Conservation (phyloP, 306 rosid species). For the Phaseolus lunatus region DNA sequence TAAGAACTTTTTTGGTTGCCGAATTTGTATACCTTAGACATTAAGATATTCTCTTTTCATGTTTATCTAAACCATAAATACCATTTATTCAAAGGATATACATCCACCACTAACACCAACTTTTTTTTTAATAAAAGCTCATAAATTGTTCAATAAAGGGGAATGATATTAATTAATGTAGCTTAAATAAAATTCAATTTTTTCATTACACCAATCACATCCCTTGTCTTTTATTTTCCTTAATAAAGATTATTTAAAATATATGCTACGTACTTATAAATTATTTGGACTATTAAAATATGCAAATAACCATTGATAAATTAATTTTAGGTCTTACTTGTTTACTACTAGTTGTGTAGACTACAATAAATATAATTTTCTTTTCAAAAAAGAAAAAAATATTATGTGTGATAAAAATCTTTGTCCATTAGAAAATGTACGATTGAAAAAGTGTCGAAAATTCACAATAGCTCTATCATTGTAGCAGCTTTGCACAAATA, state of each 20-base stretch:
- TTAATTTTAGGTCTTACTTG: too few relatives aligned
- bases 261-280: too few relatives aligned
- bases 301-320: neutral
- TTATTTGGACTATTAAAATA: neutral
- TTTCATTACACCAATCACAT: neutral
- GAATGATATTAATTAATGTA: neutral
- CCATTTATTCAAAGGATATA: neutral
- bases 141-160: neutral
- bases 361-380: too few relatives aligned
- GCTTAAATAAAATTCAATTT: neutral
- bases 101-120: neutral
- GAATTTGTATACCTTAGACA: conserved; percentile 34
- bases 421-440: too few relatives aligned
- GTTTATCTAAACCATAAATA: conserved; percentile 27
- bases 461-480: too few relatives aligned
- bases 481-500: too few relatives aligned
- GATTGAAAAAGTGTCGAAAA: too few relatives aligned
- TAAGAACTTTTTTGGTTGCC: neutral
- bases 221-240: neutral
- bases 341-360: too few relatives aligned
- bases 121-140: conserved; percentile 1
- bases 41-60: conserved; percentile 35
- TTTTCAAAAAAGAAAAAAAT: too few relatives aligned
- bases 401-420: too few relatives aligned
- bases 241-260: neutral